Conservation (phyloP, 805 yeast genomes). For the Lachancea waltii region DNA sequence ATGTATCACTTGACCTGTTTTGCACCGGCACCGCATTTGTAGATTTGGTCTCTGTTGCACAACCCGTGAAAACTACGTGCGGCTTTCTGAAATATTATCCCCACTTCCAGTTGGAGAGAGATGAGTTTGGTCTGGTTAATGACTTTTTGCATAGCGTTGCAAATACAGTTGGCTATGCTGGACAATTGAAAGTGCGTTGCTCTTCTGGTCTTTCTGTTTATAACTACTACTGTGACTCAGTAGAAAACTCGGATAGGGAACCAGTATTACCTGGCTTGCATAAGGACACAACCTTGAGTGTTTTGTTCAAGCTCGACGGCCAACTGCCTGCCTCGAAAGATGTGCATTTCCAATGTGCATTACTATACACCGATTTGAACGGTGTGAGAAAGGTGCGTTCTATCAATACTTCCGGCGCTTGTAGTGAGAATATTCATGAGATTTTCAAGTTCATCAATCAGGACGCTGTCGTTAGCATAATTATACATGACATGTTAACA, state of each 20-base stretch:
- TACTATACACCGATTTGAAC: slow-evolving; percentile 69
- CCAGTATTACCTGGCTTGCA: slow-evolving; percentile 65
- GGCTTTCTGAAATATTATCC: slow-evolving; percentile 64
- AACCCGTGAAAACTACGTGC: slow-evolving; percentile 58
- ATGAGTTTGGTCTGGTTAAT: slow-evolving; percentile 57
- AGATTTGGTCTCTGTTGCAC: slow-evolving; percentile 69
- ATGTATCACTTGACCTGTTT: slow-evolving; percentile 72
- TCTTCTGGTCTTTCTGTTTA: slow-evolving; percentile 81
- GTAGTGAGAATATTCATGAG: slow-evolving; percentile 63
- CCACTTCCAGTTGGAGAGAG: slow-evolving; percentile 59
- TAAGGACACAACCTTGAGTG: slow-evolving; percentile 59
- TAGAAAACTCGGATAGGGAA: slow-evolving; percentile 42
- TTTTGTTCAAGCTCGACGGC: slow-evolving; percentile 72
- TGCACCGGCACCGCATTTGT: slow-evolving; percentile 58
- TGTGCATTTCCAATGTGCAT: slow-evolving; percentile 86
- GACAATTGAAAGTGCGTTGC: slow-evolving; percentile 75
- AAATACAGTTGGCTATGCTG: slow-evolving; percentile 64
- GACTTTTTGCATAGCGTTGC: slow-evolving; percentile 50
- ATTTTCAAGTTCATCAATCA: slow-evolving; percentile 78
- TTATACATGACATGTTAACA: slow-evolving; percentile 44
- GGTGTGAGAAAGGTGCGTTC: slow-evolving; percentile 84
- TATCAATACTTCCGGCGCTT: slow-evolving; percentile 76
- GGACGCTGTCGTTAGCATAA: slow-evolving; percentile 50
- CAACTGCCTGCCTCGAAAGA: slow-evolving; percentile 57
- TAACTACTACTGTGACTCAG: slow-evolving; percentile 61